Base-by-base conservation (phyloP, 1,284 basidiomycete genomes). In the Tylopilus sp. region DNA sequence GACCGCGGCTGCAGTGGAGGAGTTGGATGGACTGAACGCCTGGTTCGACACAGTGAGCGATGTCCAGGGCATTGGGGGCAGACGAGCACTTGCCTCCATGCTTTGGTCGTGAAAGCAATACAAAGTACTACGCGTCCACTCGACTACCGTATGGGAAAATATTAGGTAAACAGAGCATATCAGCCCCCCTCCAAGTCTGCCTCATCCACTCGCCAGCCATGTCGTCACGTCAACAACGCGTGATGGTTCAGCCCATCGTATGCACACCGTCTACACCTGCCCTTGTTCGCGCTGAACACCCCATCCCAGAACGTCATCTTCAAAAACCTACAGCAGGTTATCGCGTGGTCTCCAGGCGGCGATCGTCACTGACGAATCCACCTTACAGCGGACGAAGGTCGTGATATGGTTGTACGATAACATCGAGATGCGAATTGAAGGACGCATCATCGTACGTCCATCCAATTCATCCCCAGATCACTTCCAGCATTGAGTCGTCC, bases 191-290 rank as follows among this genome's bases (percentile, higher is more conserved):
- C n/a, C n/a, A n/a, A n/a, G n/a, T n/a, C n/a, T n/a, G n/a, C n/a
- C n/a, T n/a, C n/a, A n/a, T n/a, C n/a, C 6, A 36, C 37, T 66
- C 48, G 52, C 57, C 59, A 74, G 86, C 64, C 64, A 96, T 96
- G 93, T 92, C 89, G 30, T 84, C 84, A 61, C 86, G 92, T 65
- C 92, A 95, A 66, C 88, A 91, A 65, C 83, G 89, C 70, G 93
- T 97, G 80, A 92, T 97, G 91, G 94, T 97, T 58, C 94, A 97
- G 74, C 91, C 91, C 82, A 94, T 94, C 84, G 92, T 94, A 71
- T 63, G 89, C 77, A 37, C 51, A 31, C 3, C 26, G 15, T 29
- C 9, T 25, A 21, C 28, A 48, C 39, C 55, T 29, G 48, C 15
- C 2, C 59, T 48, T 6, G 46, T 19, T 28, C 25, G 16, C 29